A percentile compares a stretch with the other conserved stretches of the same genome.
phyloP scores from a whole-genome alignment of 208 protist species.

The Tritrichomonas musculus region DNA sequence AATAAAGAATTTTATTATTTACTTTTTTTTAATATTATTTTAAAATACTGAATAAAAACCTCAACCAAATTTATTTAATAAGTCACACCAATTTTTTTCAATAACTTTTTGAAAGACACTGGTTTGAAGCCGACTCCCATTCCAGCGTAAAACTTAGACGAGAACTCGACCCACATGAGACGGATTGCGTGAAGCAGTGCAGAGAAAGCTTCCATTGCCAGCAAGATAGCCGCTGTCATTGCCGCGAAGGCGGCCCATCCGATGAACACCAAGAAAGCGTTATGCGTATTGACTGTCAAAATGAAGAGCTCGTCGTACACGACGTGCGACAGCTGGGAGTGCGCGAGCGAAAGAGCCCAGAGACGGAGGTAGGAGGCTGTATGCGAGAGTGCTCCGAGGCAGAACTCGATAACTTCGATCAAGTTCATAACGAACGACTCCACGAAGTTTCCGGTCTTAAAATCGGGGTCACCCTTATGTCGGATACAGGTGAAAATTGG shows the following conservation, averaged over 20 bases:
- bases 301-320: background rate
- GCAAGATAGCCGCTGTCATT: slow-evolving; percentile 84
- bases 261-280: slow-evolving; percentile 68
- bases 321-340: slow-evolving; percentile 63
- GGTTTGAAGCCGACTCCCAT: slow-evolving; percentile 9
- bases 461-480: background rate
- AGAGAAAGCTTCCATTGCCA: slow-evolving; percentile 94
- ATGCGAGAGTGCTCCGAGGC: slow-evolving; percentile 95
- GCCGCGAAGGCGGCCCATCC: slow-evolving; percentile 79
- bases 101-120: background rate
- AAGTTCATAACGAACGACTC: slow-evolving; percentile 87
- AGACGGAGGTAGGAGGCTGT: slow-evolving; percentile 99
- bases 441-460: slow-evolving; percentile 58
- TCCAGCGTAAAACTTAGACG: slow-evolving; percentile 48
- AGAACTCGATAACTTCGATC: slow-evolving; percentile 99
- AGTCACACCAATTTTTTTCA: background rate
- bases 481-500: background rate
- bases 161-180: slow-evolving; percentile 67
- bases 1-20: too few relatives aligned
- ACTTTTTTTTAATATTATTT: too few relatives aligned
- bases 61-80: too few relatives aligned
- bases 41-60: too few relatives aligned
- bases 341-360: slow-evolving; percentile 97
- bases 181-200: slow-evolving; percentile 97
- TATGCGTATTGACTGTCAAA: background rate